phyloP scores from a whole-genome alignment of 441 rosid species.

The Oxalis stricta region DNA sequence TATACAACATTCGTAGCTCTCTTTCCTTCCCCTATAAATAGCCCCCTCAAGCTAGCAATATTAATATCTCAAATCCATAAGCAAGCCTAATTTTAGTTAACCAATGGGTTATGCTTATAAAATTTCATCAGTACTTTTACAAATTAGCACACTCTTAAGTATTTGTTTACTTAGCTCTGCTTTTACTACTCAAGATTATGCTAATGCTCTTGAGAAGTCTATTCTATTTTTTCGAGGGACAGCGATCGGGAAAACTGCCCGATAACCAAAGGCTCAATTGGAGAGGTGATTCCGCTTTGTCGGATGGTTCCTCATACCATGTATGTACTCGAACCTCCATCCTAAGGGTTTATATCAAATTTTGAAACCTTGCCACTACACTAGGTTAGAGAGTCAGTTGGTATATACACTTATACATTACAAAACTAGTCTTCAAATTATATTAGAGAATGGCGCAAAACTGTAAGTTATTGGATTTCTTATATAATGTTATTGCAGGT shows the following conservation, averaged over 20 bases:
- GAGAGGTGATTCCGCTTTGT: conserved; percentile 28
- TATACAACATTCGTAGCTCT: conserved; percentile 12
- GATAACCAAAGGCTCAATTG: conserved; percentile 19
- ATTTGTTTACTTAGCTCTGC: conserved; percentile 20
- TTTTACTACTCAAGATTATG: conserved; percentile 34
- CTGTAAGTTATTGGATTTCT: neutral
- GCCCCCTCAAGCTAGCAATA: too few species aligned
- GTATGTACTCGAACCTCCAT: conserved; percentile 11
- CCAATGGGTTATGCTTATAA: conserved; percentile 16
- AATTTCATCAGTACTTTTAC: conserved; percentile 2
- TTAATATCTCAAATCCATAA: conserved; percentile 5
- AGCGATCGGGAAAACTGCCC: conserved; percentile 30
- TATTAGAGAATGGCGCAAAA: too few species aligned
- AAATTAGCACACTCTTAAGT: conserved; percentile 8
- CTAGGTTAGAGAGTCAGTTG: too few species aligned
- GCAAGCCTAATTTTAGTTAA: neutral
- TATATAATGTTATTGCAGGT: conserved; percentile 23
- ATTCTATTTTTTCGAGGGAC: conserved; percentile 39
- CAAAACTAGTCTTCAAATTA: too few species aligned
- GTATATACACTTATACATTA: too few species aligned
- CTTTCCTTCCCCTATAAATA: conserved; percentile 18
- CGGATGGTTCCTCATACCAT: conserved; percentile 31
- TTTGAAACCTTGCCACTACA: too few species aligned
- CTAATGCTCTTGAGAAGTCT: conserved; percentile 28
- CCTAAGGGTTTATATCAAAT: too few species aligned